Evolutionary conservation across 2,329 filamentous ascomycete genomes (phyloP).

Genomic region (Cytospora chrysosperma): DNA sequence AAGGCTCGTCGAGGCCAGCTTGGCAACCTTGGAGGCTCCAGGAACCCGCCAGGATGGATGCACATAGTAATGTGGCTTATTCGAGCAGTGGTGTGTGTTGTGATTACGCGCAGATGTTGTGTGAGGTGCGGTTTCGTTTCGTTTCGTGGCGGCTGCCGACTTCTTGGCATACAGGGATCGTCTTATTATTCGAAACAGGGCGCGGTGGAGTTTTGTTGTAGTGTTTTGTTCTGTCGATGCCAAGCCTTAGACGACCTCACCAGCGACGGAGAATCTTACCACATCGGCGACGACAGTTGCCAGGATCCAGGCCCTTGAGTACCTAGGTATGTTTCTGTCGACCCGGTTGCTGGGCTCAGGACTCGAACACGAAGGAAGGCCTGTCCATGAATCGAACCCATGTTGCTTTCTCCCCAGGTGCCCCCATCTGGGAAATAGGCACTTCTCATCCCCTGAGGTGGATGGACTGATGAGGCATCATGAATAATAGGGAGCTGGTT

Average conservation of each 20-base stretch:
- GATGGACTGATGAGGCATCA: not conserved
- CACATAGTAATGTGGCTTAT: no score
- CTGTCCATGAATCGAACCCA: conserved; percentile 1
- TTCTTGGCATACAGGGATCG: conserved; percentile 1
- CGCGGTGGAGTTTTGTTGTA: conserved; percentile 7
- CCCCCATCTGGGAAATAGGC: not conserved
- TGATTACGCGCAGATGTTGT: not conserved
- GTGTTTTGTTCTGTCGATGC: conserved; percentile 9
- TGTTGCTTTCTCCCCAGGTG: not conserved
- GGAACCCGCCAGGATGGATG: not conserved
- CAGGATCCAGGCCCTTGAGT: not conserved
- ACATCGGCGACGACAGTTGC: not conserved
- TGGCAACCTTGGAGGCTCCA: not conserved
- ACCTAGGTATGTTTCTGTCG: not conserved
- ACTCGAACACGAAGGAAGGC: not conserved
- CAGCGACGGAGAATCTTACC: conserved; percentile 13
- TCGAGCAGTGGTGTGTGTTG: no score
- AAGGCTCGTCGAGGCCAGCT: not conserved
- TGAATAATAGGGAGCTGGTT: no score
- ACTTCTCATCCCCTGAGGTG: conserved; percentile 7
- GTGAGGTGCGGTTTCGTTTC: not conserved
- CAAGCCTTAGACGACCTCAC: conserved; percentile 15
- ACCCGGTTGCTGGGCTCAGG: not conserved
- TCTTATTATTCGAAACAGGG: not conserved
- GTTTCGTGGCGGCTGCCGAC: conserved; percentile 2